A percentile compares a stretch with the other conserved stretches of the same genome.
Evolutionary conservation across 208 protist genomes (phyloP).

Genomic region (Leptomonas pyrrhocoris): DNA sequence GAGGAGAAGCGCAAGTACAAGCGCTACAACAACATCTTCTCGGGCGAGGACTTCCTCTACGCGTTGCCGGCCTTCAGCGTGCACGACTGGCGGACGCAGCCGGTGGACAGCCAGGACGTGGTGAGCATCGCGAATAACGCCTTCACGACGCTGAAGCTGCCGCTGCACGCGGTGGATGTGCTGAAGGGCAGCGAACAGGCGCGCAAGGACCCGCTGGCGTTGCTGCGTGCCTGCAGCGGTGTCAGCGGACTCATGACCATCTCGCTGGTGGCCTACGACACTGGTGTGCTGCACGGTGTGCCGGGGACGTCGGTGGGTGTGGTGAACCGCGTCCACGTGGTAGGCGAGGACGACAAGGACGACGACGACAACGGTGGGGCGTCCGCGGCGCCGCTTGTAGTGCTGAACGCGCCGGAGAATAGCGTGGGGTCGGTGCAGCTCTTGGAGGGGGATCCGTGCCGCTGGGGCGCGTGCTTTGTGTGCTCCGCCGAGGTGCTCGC

Average conservation of each 20-base stretch:
- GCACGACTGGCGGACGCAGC: constrained; percentile 50
- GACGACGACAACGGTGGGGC: constrained; percentile 12
- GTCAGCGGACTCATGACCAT: constrained; percentile 67
- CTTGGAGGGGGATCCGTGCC: constrained; percentile 80
- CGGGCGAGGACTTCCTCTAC: constrained; percentile 88
- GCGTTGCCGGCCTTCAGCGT: constrained; percentile 72
- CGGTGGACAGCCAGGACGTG: constrained; percentile 41
- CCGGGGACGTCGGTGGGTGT: constrained; percentile 72
- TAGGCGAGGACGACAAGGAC: constrained; percentile 29
- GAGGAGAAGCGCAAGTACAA: constrained; percentile 63
- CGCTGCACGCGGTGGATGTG: constrained; percentile 63
- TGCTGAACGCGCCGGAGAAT: constrained; percentile 11
- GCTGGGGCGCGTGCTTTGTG: constrained; percentile 68
- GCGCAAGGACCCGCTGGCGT: constrained; percentile 22
- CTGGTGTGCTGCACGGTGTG: constrained; percentile 73
- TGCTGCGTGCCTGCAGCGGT: constrained; percentile 65
- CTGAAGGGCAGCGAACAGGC: constrained; percentile 21
- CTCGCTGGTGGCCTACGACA: constrained; percentile 81
- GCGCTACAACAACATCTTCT: constrained; percentile 87
- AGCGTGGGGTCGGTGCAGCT: constrained; percentile 68
- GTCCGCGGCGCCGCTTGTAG: constrained; percentile 1
- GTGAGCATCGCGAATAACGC: constrained; percentile 63
- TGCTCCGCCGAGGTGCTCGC: constrained; percentile 54
- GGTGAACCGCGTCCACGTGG: constrained; percentile 66
- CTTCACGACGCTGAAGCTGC: constrained; percentile 66